These are phyloP conservation scores for Lathyrus tuberosus DNA, from an alignment of 306 rosid species.

Conservation along the genomic window DNA sequence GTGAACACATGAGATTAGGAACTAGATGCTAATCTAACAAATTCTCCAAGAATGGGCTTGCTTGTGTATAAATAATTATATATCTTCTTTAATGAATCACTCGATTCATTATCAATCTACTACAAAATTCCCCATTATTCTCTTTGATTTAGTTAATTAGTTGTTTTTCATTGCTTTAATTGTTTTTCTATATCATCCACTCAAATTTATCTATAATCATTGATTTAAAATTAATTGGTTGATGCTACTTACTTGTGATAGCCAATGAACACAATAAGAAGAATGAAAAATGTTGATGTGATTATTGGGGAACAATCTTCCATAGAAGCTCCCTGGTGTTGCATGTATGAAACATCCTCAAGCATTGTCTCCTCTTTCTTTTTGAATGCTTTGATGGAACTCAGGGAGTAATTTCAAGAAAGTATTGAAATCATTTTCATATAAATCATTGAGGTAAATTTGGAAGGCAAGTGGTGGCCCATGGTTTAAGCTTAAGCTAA, in stretches of 20 bases:
- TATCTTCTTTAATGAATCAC: too few relatives aligned
- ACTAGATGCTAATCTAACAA: too few relatives aligned
- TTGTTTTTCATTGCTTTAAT: too few relatives aligned
- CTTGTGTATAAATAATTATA: too few relatives aligned
- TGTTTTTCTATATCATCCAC: too few relatives aligned
- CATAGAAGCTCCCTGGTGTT: constrained; percentile 59
- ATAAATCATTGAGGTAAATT: constrained; percentile 20
- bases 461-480: background rate
- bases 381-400: constrained; percentile 28
- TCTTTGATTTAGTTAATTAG: too few relatives aligned
- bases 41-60: too few relatives aligned
- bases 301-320: constrained; percentile 50
- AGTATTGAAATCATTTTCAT: constrained; percentile 5
- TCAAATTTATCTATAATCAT: too few relatives aligned
- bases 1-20: too few relatives aligned
- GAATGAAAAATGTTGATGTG: constrained; percentile 54
- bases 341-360: constrained; percentile 49
- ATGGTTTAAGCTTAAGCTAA: background rate
- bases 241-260: constrained; percentile 40
- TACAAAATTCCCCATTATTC: too few relatives aligned
- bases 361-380: background rate
- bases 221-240: too few relatives aligned
- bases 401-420: constrained; percentile 12
- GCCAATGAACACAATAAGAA: constrained; percentile 52
- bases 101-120: too few relatives aligned